A percentile compares a stretch with the other conserved stretches of the same genome.
phyloP scores from a whole-genome alignment of 257 asterid genomes.

The Prunella vulgaris region DNA sequence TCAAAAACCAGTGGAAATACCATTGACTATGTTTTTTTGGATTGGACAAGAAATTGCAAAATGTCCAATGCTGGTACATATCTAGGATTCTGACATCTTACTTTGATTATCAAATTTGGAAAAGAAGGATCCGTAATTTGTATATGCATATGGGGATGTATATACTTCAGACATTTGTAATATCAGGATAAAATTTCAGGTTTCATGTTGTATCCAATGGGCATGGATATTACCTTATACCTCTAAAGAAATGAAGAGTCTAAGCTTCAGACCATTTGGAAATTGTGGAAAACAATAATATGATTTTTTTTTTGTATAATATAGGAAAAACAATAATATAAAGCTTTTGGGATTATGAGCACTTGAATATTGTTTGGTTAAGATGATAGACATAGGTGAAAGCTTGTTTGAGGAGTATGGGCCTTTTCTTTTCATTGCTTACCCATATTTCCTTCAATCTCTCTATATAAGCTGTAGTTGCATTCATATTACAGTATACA shows the following conservation, averaged over 20 bases:
- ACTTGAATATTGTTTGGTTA: neutral
- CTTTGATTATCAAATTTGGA: neutral
- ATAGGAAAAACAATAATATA: neutral
- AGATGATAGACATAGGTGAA: neutral
- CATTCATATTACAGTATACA: neutral
- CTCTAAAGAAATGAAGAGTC: neutral
- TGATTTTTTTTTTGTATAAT: no score
- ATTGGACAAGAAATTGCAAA: neutral
- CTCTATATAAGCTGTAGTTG: neutral
- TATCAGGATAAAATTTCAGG: no score
- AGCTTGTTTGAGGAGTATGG: neutral
- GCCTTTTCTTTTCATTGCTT: neutral
- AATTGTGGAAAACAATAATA: neutral
- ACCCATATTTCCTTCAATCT: neutral
- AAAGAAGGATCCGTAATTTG: neutral
- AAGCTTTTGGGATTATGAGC: neutral
- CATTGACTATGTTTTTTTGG: neutral
- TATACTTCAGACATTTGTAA: no score
- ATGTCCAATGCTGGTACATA: neutral
- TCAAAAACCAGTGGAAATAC: neutral
- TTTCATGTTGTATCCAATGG: neutral
- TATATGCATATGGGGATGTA: neutral
- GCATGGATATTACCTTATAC: neutral
- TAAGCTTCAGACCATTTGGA: neutral
- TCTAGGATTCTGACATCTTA: neutral